These are phyloP conservation scores for Knoxdaviesia capensis DNA, from an alignment of 2,329 filamentous ascomycete genomes.

Conservation along the genomic window DNA sequence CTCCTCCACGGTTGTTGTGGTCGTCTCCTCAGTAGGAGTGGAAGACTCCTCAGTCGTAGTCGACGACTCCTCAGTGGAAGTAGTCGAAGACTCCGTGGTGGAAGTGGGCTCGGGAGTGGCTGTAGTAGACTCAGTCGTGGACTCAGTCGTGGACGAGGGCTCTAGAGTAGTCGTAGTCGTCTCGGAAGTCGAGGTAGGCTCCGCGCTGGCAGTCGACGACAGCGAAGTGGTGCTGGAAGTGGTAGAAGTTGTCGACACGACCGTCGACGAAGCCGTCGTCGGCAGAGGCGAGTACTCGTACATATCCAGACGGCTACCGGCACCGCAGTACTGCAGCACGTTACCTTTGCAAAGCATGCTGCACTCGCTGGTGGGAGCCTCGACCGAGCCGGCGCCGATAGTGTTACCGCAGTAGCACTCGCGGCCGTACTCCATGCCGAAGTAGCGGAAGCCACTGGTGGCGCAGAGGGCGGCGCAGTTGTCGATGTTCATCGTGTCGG, in stretches of 20 bases:
- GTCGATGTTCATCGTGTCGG: conserved; percentile 16
- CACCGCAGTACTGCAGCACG: conserved; percentile 15
- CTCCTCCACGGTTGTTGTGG: no score
- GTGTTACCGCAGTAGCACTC: conserved; percentile 1
- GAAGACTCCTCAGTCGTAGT: no score
- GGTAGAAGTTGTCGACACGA: background rate
- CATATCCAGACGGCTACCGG: conserved; percentile 12
- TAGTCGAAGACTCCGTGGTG: no score
- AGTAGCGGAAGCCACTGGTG: conserved; percentile 9
- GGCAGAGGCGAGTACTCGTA: conserved; percentile 9
- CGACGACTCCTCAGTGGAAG: no score
- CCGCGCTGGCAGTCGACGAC: no score
- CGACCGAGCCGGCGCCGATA: conserved; percentile 12
- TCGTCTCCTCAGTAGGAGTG: no score
- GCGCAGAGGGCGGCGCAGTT: conserved; percentile 12
- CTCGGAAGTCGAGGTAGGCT: no score
- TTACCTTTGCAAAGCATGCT: conserved; percentile 14
- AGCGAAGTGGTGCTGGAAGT: background rate
- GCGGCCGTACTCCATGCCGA: conserved; percentile 8
- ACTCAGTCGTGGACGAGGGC: no score
- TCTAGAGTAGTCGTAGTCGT: no score
- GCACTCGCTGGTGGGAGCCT: conserved; percentile 13
- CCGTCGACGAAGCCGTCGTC: background rate
- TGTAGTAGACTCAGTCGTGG: no score
- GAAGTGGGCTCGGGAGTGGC: no score